Conservation (phyloP, 495 filamentous ascomycete species). For the Polyplosphaeria fusca region DNA sequence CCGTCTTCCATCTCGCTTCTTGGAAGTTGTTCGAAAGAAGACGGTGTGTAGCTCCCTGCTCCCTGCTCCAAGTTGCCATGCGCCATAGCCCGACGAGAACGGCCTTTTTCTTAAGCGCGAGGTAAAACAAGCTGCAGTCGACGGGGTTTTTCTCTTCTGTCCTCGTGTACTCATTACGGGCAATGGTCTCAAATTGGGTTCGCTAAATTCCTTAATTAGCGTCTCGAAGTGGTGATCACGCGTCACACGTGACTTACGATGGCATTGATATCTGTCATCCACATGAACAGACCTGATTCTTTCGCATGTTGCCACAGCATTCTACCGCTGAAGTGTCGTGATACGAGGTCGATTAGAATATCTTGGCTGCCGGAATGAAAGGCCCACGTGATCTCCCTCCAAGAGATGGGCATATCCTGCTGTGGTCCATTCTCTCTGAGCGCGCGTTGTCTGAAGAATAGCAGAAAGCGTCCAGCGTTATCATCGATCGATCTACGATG, state of each 20-base stretch:
- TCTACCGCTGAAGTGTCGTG: constrained; percentile 69
- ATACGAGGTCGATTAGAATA: constrained; percentile 85
- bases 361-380: constrained; percentile 91
- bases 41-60: constrained; percentile 72
- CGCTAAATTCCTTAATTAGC: constrained; percentile 52
- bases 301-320: constrained; percentile 81
- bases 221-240: not conserved
- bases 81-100: constrained; percentile 92
- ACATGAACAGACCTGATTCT: constrained; percentile 92
- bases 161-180: constrained; percentile 89
- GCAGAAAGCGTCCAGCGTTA: constrained; percentile 83
- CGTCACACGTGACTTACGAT: constrained; percentile 54
- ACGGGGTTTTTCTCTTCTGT: constrained; percentile 84
- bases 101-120: constrained; percentile 87
- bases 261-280: constrained; percentile 73
- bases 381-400: constrained; percentile 94
- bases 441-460: constrained; percentile 84
- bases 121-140: constrained; percentile 89
- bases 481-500: constrained; percentile 89
- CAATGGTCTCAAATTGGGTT: constrained; percentile 81
- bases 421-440: constrained; percentile 57
- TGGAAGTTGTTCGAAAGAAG: constrained; percentile 85
- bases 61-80: constrained; percentile 86
- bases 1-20: constrained; percentile 80
- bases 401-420: constrained; percentile 57